Evolutionary conservation across 75 land plant species (phyloP).

Genomic region (Cupressus sempervirens): DNA sequence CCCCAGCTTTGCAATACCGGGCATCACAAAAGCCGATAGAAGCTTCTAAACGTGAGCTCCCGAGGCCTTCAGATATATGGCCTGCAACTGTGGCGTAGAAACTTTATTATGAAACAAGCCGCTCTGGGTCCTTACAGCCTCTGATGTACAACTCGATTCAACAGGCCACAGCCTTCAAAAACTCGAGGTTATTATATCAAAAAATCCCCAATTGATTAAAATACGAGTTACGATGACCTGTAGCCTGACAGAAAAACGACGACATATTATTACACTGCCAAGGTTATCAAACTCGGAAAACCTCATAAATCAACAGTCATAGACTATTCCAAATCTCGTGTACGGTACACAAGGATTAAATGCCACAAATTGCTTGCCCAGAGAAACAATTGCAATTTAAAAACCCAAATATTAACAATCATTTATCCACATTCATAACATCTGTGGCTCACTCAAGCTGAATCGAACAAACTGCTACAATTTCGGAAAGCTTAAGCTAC

Average conservation of each 20-base stretch:
- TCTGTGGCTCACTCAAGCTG: background rate
- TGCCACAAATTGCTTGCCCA: background rate
- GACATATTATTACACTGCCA: background rate
- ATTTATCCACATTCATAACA: too few relatives aligned
- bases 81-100: background rate
- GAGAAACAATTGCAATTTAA: background rate
- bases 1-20: constrained; percentile 13
- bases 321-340: background rate
- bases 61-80: too few relatives aligned
- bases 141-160: background rate
- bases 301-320: background rate
- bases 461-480: too few relatives aligned
- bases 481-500: too few relatives aligned
- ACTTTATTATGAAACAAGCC: background rate
- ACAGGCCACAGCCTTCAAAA: background rate
- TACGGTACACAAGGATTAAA: background rate
- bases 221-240: background rate
- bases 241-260: background rate
- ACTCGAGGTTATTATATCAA: background rate
- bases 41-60: too few relatives aligned
- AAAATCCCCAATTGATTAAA: background rate
- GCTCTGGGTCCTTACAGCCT: background rate
- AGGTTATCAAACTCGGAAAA: background rate
- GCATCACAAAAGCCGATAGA: background rate
- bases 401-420: background rate